Evolutionary conservation across 163 green algal genomes (phyloP).

Genomic region (Chlorella variabilis): DNA sequence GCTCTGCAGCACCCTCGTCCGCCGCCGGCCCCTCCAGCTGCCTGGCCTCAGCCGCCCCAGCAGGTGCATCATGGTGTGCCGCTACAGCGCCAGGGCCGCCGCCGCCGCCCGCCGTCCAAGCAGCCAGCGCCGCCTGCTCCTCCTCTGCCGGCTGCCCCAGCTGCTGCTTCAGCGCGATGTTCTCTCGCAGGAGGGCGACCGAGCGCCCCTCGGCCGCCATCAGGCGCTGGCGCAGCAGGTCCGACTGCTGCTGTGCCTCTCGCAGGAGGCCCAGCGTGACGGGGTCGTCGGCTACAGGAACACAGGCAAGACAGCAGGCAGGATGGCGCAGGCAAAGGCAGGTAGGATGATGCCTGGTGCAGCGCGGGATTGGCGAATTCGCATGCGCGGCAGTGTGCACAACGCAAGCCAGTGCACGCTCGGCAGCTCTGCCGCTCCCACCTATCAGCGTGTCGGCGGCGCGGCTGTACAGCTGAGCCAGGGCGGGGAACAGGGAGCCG

Average conservation of each 20-base stretch:
- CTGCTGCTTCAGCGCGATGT: conserved; percentile 24
- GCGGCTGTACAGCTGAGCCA: conserved; percentile 32
- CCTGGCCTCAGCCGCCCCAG: too few relatives aligned
- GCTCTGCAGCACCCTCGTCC: neutral
- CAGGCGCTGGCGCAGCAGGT: conserved; percentile 23
- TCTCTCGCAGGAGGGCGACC: conserved; percentile 6
- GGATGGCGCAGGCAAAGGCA: neutral
- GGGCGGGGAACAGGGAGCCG: conserved; percentile 9
- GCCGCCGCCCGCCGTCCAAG: neutral
- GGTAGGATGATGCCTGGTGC: neutral
- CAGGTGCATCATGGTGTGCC: neutral
- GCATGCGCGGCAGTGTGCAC: too few relatives aligned
- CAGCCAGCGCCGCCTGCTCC: conserved; percentile 29
- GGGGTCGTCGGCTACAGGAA: conserved; percentile 38
- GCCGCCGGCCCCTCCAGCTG: neutral
- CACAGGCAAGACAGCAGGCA: neutral
- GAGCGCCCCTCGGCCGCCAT: neutral
- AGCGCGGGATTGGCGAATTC: too few relatives aligned
- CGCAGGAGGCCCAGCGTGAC: conserved; percentile 35
- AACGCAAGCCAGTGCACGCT: too few relatives aligned
- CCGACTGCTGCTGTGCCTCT: conserved; percentile 30
- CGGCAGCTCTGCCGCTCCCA: neutral
- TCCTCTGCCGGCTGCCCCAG: conserved; percentile 19
- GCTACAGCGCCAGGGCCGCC: neutral
- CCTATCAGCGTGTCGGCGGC: conserved; percentile 40